Evolutionary conservation across 2,329 filamentous ascomycete species (phyloP).

Genomic region (Colletotrichum scovillei): DNA sequence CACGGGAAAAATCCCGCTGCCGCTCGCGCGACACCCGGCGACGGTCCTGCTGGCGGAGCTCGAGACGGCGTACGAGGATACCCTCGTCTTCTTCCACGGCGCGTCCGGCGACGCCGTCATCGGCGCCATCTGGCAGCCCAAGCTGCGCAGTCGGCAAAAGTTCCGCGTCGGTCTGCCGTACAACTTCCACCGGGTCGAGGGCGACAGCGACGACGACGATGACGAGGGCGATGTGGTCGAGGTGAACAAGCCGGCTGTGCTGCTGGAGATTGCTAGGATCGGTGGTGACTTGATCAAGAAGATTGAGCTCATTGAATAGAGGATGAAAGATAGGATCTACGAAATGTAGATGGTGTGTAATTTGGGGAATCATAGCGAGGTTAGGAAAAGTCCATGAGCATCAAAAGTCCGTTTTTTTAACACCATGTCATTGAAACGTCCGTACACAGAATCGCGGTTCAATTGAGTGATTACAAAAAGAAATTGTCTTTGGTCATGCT

Average conservation of each 20-base stretch:
- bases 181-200: conserved; percentile 53
- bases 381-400: not conserved
- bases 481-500: conserved; percentile 28
- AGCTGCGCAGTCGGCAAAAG: conserved; percentile 60
- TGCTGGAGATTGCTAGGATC: conserved; percentile 78
- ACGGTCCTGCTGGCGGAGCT: conserved; percentile 76
- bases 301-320: conserved; percentile 62
- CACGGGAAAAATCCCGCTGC: conserved; percentile 54
- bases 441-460: not conserved
- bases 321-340: conserved; percentile 8
- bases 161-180: conserved; percentile 80
- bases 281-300: conserved; percentile 75
- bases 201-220: conserved; percentile 44
- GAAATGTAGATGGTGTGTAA: not conserved
- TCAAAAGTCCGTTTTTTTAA: not conserved
- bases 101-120: conserved; percentile 64
- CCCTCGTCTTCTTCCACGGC: conserved; percentile 84
- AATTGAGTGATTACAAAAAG: conserved; percentile 1
- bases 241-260: conserved; percentile 74
- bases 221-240: conserved; percentile 62
- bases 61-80: conserved; percentile 71
- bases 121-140: conserved; percentile 69
- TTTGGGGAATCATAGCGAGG: conserved; percentile 1
- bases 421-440: too few species aligned
- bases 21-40: conserved; percentile 70